Base-by-base conservation (phyloP, 1,284 basidiomycete species). In the Rhodotorula sp. region DNA sequence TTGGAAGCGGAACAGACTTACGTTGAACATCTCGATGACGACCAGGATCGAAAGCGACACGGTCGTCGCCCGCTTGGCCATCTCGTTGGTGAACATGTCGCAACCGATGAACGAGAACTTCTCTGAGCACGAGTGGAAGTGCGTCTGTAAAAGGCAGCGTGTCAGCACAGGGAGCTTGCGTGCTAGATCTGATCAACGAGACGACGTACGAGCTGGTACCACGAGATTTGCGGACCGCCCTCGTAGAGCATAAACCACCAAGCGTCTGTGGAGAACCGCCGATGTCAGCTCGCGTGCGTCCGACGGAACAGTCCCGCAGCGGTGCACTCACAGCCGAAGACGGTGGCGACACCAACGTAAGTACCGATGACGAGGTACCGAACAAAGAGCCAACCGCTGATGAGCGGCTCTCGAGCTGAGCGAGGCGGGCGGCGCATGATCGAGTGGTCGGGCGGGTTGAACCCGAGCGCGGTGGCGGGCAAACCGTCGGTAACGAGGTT, bases 11-110 rank as follows among this genome's bases (percentile, higher is more conserved):
- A 6, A 4, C 18, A 12, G 1, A 33, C 51, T 48, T 42, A 57
- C 95, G 83, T 99, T 99, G 84, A 97, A 94, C 96, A 99, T 99
- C 83, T 99, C 96, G 66, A 99, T 85, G n/a, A 85, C 83, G 63
- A 96, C 94, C 65, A 96, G 85, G 77, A 96, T 95, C 33, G 93
- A 95, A 54, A 99, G 84, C 74, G 91, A 94, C 84, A 98, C 93
- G 30, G 96, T 99, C 65, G 95, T 94, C 17, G 93, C 94, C n/a
- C 86, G 87, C 77, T 88, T 87, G 18, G 91, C 83, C 85, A 91
- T 88, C 72, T 86, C 86, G 79, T 93, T 90, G 55, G 88, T 88
- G 82, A 99, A 98, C 88, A 98, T 97, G 75, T 87, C 85, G 80
- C 95, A 99, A 45, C 94, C 94, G 77, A 97, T 89, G 75, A 91